Conservation (phyloP, 2,329 filamentous ascomycete genomes). For the Curvularia lunata region DNA sequence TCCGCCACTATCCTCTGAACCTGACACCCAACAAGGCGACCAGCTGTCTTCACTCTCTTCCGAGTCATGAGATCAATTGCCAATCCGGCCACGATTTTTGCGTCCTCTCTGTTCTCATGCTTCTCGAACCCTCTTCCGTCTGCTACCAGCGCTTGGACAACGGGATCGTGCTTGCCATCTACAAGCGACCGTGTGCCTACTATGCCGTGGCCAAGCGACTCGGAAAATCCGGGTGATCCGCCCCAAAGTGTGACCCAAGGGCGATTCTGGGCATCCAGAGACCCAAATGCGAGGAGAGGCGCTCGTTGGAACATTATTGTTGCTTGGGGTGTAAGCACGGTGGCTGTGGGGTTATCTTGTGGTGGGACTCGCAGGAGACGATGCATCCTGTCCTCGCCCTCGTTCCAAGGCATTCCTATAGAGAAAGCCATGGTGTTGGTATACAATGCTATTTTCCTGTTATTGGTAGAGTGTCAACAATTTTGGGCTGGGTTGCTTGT, state of each 20-base stretch:
- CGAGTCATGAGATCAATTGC: conserved; percentile 69
- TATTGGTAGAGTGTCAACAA: background rate
- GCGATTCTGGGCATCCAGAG: conserved; percentile 67
- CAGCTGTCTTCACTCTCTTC: conserved; percentile 76
- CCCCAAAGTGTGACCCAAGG: conserved; percentile 83
- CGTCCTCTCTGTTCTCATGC: conserved; percentile 35
- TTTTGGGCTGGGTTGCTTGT: background rate
- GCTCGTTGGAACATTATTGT: conserved; percentile 65
- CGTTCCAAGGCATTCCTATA: conserved; percentile 62
- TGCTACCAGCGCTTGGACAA: conserved; percentile 67
- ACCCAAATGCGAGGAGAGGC: conserved; percentile 75
- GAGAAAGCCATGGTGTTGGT: conserved; percentile 51
- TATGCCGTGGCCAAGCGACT: conserved; percentile 65
- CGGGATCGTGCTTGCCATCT: conserved; percentile 70
- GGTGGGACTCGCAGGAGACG: conserved; percentile 64
- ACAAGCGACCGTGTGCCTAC: conserved; percentile 69
- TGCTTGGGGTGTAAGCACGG: conserved; percentile 67
- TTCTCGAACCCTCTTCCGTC: conserved; percentile 47
- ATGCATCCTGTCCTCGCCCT: conserved; percentile 72
- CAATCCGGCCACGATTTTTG: conserved; percentile 66
- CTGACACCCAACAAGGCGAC: conserved; percentile 70
- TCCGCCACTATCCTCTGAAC: conserved; percentile 50
- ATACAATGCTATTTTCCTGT: background rate
- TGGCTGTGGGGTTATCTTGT: conserved; percentile 69
- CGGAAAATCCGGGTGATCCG: conserved; percentile 72